Conservation (phyloP, 371 early-diverging fungal genomes). For the Mucor piriformis region DNA sequence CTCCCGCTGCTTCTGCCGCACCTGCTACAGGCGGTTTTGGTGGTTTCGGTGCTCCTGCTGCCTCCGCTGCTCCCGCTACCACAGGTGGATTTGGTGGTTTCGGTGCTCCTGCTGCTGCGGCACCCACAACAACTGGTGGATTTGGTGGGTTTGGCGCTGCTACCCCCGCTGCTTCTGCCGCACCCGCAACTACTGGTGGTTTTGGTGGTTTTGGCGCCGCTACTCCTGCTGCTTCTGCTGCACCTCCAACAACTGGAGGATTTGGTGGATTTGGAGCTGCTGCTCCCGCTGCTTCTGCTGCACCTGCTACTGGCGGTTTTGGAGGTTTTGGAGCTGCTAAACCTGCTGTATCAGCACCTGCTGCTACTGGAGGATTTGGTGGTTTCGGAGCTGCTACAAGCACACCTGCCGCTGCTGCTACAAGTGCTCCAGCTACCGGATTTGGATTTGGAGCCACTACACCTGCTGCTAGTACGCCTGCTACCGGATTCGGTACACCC, state of each 20-base stretch:
- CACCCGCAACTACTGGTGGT: slow-evolving; percentile 18
- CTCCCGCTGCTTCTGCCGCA: too few species aligned
- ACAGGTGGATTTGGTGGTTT: slow-evolving; percentile 8
- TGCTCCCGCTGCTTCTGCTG: not conserved
- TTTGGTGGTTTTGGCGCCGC: slow-evolving; percentile 33
- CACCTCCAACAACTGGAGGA: slow-evolving; percentile 23
- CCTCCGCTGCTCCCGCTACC: slow-evolving; percentile 12
- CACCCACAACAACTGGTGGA: slow-evolving; percentile 13
- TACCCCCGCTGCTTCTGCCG: slow-evolving; percentile 7
- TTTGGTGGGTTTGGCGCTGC: slow-evolving; percentile 10
- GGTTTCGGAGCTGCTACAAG: slow-evolving; percentile 9
- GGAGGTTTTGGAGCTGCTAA: slow-evolving; percentile 11
- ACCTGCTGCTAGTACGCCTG: slow-evolving; percentile 7
- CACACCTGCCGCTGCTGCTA: not conserved
- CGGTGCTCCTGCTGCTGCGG: slow-evolving; percentile 6
- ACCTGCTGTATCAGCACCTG: not conserved
- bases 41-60: slow-evolving; percentile 15
- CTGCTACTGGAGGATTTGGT: slow-evolving; percentile 19
- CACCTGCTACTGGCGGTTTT: slow-evolving; percentile 14
- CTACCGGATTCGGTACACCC: slow-evolving; percentile 20
- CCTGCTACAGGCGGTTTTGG: slow-evolving; percentile 11
- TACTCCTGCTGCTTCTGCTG: slow-evolving; percentile 22
- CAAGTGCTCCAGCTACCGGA: slow-evolving; percentile 12
- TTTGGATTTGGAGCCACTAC: slow-evolving; percentile 10
- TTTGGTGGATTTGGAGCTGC: slow-evolving; percentile 14